These are phyloP conservation scores for Kwoniella mangroviensis DNA, from an alignment of 768 basidiomycete species.

Conservation along the genomic window DNA sequence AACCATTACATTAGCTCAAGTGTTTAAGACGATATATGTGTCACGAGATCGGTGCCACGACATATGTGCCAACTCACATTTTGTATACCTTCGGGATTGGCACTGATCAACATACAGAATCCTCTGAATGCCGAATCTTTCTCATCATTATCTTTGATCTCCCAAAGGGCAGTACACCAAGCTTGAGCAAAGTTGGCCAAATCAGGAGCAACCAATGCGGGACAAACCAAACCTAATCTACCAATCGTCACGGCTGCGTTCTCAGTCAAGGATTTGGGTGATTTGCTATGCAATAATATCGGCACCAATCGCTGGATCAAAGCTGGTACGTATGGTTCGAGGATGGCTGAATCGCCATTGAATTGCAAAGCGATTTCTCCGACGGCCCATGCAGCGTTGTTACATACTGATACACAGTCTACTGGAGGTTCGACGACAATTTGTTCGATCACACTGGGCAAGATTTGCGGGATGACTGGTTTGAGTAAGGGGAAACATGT, in stretches of 20 bases:
- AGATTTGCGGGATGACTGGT: slow-evolving; percentile 83
- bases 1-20: background rate
- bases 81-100: slow-evolving; percentile 89
- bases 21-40: background rate
- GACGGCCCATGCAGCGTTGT: slow-evolving; percentile 99
- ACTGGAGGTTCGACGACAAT: slow-evolving; percentile 90
- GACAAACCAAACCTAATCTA: slow-evolving; percentile 91
- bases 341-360: slow-evolving; percentile 38
- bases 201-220: slow-evolving; percentile 82
- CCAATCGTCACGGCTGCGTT: slow-evolving; percentile 99
- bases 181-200: slow-evolving; percentile 87
- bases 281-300: slow-evolving; percentile 87
- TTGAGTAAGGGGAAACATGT: slow-evolving; percentile 85
- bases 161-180: slow-evolving; percentile 96
- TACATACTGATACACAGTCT: slow-evolving; percentile 94
- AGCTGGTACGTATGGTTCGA: slow-evolving; percentile 87
- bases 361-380: slow-evolving; percentile 95
- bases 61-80: slow-evolving; percentile 81
- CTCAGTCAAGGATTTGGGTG: slow-evolving; percentile 91
- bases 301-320: slow-evolving; percentile 88
- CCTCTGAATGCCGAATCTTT: slow-evolving; percentile 99
- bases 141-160: slow-evolving; percentile 99
- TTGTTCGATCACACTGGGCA: slow-evolving; percentile 85
- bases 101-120: slow-evolving; percentile 91
- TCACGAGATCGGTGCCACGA: no score